phyloP scores from a whole-genome alignment of 768 basidiomycete genomes.

The Mycena pura region DNA sequence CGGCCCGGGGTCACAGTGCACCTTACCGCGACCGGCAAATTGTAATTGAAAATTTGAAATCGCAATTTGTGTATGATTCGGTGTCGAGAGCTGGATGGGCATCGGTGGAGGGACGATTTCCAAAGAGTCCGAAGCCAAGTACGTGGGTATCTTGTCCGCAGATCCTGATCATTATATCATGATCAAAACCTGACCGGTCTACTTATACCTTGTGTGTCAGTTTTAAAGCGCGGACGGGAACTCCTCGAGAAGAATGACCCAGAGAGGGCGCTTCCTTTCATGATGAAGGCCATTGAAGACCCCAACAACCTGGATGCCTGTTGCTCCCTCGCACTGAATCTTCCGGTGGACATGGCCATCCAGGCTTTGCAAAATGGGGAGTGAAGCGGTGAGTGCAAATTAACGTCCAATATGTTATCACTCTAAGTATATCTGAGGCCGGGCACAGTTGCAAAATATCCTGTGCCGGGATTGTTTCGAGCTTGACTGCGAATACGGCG shows the following conservation, averaged over 20 bases:
- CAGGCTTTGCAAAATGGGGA: neutral
- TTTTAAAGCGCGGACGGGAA: constrained; percentile 6
- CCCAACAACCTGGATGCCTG: constrained; percentile 9
- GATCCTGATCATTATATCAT: no score
- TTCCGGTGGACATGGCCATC: neutral
- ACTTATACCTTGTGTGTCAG: no score
- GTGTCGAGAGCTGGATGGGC: no score
- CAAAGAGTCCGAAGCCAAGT: no score
- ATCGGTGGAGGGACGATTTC: no score
- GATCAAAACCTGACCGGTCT: no score
- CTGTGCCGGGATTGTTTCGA: constrained; percentile 16
- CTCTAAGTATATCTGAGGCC: neutral
- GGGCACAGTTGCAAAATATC: neutral
- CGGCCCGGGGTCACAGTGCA: no score
- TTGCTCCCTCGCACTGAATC: neutral
- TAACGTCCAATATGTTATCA: no score
- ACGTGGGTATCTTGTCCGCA: no score
- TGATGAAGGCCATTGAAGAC: constrained; percentile 11
- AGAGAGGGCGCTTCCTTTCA: constrained; percentile 5
- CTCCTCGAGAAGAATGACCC: constrained; percentile 8
- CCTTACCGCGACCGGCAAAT: no score
- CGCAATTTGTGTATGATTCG: no score
- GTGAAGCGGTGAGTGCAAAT: neutral
- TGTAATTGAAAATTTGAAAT: no score
- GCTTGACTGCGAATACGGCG: neutral